Evolutionary conservation across 352 stramenopile species (phyloP).

Genomic region (Phytophthora tubulina): DNA sequence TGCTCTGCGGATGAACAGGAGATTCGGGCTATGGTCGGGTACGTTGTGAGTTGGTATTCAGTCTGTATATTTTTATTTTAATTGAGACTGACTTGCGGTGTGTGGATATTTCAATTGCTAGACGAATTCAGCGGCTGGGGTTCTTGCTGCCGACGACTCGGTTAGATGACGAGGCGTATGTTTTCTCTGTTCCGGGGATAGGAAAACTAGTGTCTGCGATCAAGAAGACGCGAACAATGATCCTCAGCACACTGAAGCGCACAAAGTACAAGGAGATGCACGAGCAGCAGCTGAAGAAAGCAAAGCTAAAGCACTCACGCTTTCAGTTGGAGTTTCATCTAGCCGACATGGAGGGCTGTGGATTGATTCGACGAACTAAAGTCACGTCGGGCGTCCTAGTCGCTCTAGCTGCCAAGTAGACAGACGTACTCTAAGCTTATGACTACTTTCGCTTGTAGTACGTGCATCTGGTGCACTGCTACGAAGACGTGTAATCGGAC

Average conservation of each 20-base stretch:
- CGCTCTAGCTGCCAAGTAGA: constrained; percentile 36
- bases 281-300: constrained; percentile 70
- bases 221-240: constrained; percentile 58
- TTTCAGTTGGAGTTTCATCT: constrained; percentile 71
- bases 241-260: constrained; percentile 59
- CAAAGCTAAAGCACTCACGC: constrained; percentile 60
- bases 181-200: constrained; percentile 63
- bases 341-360: constrained; percentile 68
- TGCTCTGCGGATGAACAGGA: constrained; percentile 13
- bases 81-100: neutral
- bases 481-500: no score
- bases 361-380: constrained; percentile 58
- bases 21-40: constrained; percentile 47
- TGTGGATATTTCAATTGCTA: constrained; percentile 17
- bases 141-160: constrained; percentile 59
- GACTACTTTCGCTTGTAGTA: no score
- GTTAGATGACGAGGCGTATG: constrained; percentile 59
- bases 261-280: constrained; percentile 71
- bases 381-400: constrained; percentile 71
- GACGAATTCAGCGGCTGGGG: constrained; percentile 56
- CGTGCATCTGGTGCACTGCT: neutral
- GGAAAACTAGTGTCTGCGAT: constrained; percentile 67
- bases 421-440: no score
- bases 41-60: constrained; percentile 19
- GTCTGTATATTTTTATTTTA: neutral